These are phyloP conservation scores for Mrakia gelida DNA, from an alignment of 768 basidiomycete genomes.

Conservation along the genomic window DNA sequence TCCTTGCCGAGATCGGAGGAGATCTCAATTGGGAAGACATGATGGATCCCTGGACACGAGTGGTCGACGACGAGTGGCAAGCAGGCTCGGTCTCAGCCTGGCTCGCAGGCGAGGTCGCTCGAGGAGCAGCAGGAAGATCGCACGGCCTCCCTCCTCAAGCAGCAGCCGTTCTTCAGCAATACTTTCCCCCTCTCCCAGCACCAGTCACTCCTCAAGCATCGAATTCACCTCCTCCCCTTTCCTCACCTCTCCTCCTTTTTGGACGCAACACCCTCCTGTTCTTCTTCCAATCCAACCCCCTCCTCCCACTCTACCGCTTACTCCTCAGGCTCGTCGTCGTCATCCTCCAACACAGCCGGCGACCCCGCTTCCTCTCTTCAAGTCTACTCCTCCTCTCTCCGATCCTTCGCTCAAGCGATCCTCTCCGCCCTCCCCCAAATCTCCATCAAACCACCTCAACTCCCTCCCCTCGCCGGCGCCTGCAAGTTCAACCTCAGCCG, in stretches of 20 bases:
- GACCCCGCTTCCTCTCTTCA: not conserved
- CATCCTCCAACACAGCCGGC: not conserved
- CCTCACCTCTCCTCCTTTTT: not conserved
- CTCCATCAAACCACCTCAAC: not conserved
- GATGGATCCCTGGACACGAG: not conserved
- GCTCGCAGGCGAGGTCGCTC: not conserved
- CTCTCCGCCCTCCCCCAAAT: not conserved
- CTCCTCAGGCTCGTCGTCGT: not conserved
- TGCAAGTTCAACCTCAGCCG: not conserved
- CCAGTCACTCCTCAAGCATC: not conserved
- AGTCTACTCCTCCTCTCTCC: not conserved
- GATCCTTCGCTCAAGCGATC: not conserved
- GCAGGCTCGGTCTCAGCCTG: not conserved
- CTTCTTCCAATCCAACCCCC: not conserved
- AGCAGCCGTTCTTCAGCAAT: not conserved
- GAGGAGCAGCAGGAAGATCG: not conserved
- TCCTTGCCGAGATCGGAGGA: not conserved
- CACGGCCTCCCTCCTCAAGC: not conserved
- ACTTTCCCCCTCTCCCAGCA: not conserved
- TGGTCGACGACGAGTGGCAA: not conserved
- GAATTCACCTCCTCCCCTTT: too few relatives aligned
- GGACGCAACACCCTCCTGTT: not conserved
- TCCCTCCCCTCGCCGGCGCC: not conserved
- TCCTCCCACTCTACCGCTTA: too few relatives aligned
- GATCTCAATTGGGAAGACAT: not conserved